These are phyloP conservation scores for Aspergillus pseudoglaucus DNA, from an alignment of 2,329 filamentous ascomycete species.

Conservation along the genomic window DNA sequence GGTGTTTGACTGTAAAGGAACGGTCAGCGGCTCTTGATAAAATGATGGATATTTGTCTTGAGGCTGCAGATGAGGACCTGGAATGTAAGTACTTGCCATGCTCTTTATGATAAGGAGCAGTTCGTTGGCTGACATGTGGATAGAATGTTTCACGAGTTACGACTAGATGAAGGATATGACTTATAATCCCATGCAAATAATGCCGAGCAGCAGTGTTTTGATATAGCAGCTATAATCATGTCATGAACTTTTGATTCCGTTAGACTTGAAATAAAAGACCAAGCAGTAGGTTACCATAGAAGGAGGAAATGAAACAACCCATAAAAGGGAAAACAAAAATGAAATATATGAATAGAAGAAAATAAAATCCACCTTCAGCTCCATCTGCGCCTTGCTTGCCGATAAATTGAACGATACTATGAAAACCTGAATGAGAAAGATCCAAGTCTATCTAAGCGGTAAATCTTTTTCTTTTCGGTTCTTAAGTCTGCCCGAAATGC, in stretches of 20 bases:
- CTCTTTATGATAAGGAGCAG: no score
- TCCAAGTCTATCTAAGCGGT: conserved; percentile 10
- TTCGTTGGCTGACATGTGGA: no score
- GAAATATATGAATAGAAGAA: not conserved
- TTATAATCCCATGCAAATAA: no score
- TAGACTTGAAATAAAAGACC: no score
- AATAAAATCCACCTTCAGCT: conserved; percentile 11
- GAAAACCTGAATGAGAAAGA: conserved; percentile 9
- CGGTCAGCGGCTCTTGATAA: conserved; percentile 2
- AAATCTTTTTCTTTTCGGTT: conserved; percentile 4
- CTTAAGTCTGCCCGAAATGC: not conserved
- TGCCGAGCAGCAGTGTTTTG: no score
- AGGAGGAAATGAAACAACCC: not conserved
- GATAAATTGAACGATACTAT: conserved; percentile 7
- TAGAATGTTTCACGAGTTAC: no score
- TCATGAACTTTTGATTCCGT: no score
- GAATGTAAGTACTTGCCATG: no score
- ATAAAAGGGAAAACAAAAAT: not conserved
- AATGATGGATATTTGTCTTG: conserved; percentile 1
- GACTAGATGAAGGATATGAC: no score
- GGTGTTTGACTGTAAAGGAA: conserved; percentile 1
- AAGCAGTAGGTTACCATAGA: no score
- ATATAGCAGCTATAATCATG: no score
- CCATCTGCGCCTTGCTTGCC: conserved; percentile 26
- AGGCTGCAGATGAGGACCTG: conserved; percentile 3